Evolutionary conservation across 2,329 filamentous ascomycete genomes (phyloP), one percentile per base, ranked within the genome.

Genomic region (Fusarium armeniacum): DNA sequence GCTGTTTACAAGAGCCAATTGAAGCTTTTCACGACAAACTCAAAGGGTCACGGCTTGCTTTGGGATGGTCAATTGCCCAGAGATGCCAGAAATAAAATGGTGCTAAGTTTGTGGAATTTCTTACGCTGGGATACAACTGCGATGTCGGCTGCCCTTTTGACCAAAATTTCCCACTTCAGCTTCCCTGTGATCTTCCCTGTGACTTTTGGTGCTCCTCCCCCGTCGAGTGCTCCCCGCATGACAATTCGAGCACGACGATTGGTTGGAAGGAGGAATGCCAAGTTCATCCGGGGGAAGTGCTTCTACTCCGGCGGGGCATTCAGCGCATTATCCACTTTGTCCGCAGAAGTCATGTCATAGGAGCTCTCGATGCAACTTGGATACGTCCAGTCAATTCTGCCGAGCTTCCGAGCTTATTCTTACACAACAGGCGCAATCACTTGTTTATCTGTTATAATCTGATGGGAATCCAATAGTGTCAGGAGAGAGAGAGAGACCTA

Each of bases 171-270:
- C 71, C 70, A 63, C 49, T 22, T 22, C 36, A 40, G 36, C 10
- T 46, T 74, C 75, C 76, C 76, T 79, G 77, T 79, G 75, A 75
- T 77, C 73, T 77, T 76, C 76, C 76, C 76, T 78, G 77, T 78
- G 75, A 78, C 76, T 61, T 64, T 64, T 47, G 65, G 59, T 36
- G 44, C 43, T 41, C 45, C 28, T 38, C 64, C 52, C 65, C 65
- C 65, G 59, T 65, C 38, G 51, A 63, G 59, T 38, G 58, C 67
- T 74, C 73, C 73, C 74, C 74, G 74, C 74, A 76, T 76, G 73
- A 76, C 73, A 76, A 76, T 66, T 63, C 43, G 35, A 46, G 36
- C 40, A 52, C 6, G 26, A 2, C 71, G 32, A 75, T 76, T 76
- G 72, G 74, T 47, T 61, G 61, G 51, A 16, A 33, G 4, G 18